phyloP scores from a whole-genome alignment of 2,329 filamentous ascomycete genomes.

The Xylaria sp. region DNA sequence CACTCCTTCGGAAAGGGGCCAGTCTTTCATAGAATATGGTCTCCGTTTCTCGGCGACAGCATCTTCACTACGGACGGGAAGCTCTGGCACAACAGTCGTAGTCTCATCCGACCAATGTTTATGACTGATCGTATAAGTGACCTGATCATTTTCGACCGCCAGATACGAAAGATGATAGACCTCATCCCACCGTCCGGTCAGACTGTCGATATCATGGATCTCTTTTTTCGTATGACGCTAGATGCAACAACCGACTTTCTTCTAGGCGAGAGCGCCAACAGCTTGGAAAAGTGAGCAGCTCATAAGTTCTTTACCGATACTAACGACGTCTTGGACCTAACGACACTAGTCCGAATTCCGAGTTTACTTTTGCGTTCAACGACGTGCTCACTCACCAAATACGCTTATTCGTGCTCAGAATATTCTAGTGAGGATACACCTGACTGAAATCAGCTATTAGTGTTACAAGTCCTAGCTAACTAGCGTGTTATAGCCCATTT shows the following conservation, averaged over 20 bases:
- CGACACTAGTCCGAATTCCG: conserved; percentile 52
- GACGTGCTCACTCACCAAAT: conserved; percentile 71
- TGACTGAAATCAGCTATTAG: neutral
- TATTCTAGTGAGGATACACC: conserved; percentile 22
- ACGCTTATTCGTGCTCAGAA: conserved; percentile 57
- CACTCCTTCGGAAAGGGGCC: conserved; percentile 55
- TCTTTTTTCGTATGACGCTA: conserved; percentile 69
- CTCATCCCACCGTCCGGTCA: conserved; percentile 59
- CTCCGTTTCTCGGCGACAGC: conserved; percentile 56
- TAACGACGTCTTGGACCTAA: conserved; percentile 16
- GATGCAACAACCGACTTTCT: conserved; percentile 71
- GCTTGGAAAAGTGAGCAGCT: conserved; percentile 47
- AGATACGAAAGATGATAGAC: conserved; percentile 62
- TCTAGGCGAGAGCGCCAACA: conserved; percentile 62
- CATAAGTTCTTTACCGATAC: neutral
- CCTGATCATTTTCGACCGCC: conserved; percentile 63
- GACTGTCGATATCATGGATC: conserved; percentile 63
- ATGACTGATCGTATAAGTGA: conserved; percentile 51
- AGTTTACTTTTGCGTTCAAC: conserved; percentile 71
- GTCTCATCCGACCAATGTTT: conserved; percentile 51
- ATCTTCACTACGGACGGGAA: conserved; percentile 59
- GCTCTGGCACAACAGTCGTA: conserved; percentile 56
- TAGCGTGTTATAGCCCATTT: conserved; percentile 55
- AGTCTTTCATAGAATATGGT: conserved; percentile 46
- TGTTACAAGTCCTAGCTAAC: neutral